Evolutionary conservation across 306 rosid genomes (phyloP).

Genomic region (Carpinus fangiana): DNA sequence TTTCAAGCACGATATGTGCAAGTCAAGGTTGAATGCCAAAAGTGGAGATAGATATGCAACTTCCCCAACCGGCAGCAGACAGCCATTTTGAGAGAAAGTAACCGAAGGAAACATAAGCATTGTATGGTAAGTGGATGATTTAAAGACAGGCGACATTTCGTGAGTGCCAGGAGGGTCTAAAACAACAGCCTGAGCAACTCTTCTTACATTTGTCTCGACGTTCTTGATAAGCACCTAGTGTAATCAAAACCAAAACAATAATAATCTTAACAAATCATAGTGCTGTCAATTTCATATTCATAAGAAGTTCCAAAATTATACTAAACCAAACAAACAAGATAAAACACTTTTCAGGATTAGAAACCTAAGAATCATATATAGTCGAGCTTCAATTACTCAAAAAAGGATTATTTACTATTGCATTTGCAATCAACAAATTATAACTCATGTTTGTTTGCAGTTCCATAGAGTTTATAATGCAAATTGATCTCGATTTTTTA

Average conservation of each 20-base stretch:
- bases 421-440: not conserved
- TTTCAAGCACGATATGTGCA: conserved; percentile 76
- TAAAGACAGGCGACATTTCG: conserved; percentile 14
- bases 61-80: conserved; percentile 29
- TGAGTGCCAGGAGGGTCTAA: conserved; percentile 63
- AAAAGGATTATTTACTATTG: too few species aligned
- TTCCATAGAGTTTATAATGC: not conserved
- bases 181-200: conserved; percentile 73
- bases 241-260: not conserved
- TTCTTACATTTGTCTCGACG: conserved; percentile 47
- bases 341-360: not conserved
- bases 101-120: conserved; percentile 74
- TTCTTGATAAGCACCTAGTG: conserved; percentile 74
- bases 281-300: not conserved
- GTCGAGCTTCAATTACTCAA: not conserved
- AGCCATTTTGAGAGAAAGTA: conserved; percentile 44
- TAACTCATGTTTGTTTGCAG: not conserved
- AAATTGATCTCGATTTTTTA: not conserved
- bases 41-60: conserved; percentile 75
- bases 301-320: not conserved
- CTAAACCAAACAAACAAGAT: not conserved
- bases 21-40: conserved; percentile 76
- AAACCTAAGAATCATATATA: not conserved
- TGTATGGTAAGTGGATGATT: conserved; percentile 31
- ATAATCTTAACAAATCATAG: not conserved